A percentile compares a stretch with the other conserved stretches of the same genome.
Evolutionary conservation across 192 early-diverging fungal species (phyloP).

Genomic region (Rhizophagus prolifer): DNA sequence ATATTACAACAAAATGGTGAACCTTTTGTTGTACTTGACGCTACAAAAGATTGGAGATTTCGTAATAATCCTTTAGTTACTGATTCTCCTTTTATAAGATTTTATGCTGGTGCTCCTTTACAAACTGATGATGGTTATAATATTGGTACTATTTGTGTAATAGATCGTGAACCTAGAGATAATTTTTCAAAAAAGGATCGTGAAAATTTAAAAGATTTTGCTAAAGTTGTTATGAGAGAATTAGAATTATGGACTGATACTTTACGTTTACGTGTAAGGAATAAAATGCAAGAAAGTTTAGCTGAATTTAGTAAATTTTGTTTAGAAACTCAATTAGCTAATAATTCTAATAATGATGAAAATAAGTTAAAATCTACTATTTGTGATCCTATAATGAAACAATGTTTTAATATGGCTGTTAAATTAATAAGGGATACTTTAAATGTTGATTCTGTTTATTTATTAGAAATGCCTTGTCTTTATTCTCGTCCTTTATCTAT

Average conservation of each 20-base stretch:
- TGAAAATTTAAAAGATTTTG: conserved; percentile 41
- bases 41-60: conserved; percentile 50
- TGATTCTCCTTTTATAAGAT: conserved; percentile 40
- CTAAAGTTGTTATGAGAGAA: conserved; percentile 44
- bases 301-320: conserved; percentile 35
- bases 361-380: background rate
- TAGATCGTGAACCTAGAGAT: conserved; percentile 40
- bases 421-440: conserved; percentile 20
- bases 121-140: conserved; percentile 41
- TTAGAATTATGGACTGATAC: conserved; percentile 50
- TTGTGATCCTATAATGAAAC: conserved; percentile 8
- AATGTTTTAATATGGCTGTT: conserved; percentile 20
- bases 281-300: conserved; percentile 43
- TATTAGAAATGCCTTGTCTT: conserved; percentile 24
- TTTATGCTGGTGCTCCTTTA: conserved; percentile 49
- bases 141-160: conserved; percentile 48
- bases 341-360: background rate
- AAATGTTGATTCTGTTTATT: conserved; percentile 12
- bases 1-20: conserved; percentile 35
- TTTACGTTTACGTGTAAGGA: conserved; percentile 43
- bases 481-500: background rate
- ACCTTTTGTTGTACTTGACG: conserved; percentile 39
- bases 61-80: conserved; percentile 42
- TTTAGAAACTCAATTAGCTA: conserved; percentile 3
- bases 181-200: conserved; percentile 37